Base-by-base conservation (phyloP, 768 basidiomycete genomes). In the Hericium alpestre region DNA sequence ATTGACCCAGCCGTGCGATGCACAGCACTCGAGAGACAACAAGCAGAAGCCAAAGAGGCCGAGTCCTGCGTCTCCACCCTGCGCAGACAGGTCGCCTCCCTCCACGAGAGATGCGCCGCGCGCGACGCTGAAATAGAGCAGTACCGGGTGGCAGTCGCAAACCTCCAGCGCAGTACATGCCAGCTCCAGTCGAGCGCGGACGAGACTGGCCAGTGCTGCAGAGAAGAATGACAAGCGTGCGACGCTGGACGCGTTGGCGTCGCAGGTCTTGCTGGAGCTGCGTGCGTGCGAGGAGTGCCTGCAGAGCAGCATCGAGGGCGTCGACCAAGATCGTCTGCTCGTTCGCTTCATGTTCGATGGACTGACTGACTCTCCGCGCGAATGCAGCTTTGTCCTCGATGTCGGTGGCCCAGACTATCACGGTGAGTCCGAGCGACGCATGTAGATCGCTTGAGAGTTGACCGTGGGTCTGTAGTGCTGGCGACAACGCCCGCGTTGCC, bases 401-500 rank as follows among this genome's bases (percentile, higher is more conserved):
- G 55, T 63, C 16, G 56, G 60, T 2, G 52, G 54, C 8, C 15
- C 18, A 11, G 41, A 55, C 8, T 62, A 60, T 38, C 61, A 54
- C 54, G 62, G 62, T 63, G 23, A 18, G 60, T 15, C 7, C 6
- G 8, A n/a, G 32, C 9, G 38, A 3, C 16, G 11, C 27, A 6
- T n/a, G 38, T 25, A 10, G 32, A 39, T 38, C 20, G 15, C 38
- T 47, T 18, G 8, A n/a, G 3, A 40, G 9, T 51, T 38, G 23
- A 58, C 18, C 27, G 13, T 32, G 15, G 9, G n/a, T 38, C 38
- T 32, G 23, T 63, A 94, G 93, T 93, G 1, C 78, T 89, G n/a
- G 90, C 87, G 22, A 83, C 83, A 6, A 85, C 83, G 8, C 92
- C 91, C 0, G 75, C 77, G 9, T 72, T 93, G 4, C 80, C 86